These are phyloP conservation scores for Chlorella sp. DNA, from an alignment of 139 green algal genomes.

Conservation along the genomic window DNA sequence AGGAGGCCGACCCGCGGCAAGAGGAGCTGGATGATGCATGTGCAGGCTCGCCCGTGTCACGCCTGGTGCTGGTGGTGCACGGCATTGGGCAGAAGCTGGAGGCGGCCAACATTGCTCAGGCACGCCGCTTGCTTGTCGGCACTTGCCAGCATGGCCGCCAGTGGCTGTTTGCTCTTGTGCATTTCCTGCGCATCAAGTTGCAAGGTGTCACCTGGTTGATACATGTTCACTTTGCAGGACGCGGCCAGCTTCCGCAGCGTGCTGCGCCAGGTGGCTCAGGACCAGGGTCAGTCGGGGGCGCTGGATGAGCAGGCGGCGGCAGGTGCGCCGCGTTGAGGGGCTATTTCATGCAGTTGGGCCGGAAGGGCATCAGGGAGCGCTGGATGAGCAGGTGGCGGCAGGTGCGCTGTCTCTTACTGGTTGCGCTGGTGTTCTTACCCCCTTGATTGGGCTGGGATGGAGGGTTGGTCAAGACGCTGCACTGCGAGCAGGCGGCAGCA, in stretches of 20 bases:
- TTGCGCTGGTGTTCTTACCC: no score
- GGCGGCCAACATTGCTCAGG: constrained; percentile 68
- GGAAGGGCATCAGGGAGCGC: no score
- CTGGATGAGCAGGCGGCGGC: constrained; percentile 2
- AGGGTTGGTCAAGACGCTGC: no score
- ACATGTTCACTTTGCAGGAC: constrained; percentile 25
- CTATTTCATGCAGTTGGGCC: not conserved
- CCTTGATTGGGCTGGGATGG: no score
- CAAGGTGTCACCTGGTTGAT: no score
- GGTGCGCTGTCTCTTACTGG: no score
- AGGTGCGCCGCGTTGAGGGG: not conserved
- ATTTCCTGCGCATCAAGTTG: not conserved
- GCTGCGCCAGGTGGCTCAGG: constrained; percentile 25
- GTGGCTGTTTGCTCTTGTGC: no score
- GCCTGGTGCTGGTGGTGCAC: constrained; percentile 79
- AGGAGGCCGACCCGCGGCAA: constrained; percentile 49
- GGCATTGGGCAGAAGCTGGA: constrained; percentile 80
- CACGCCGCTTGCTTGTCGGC: not conserved
- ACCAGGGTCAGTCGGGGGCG: constrained; percentile 1
- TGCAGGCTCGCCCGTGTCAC: constrained; percentile 28
- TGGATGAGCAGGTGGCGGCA: no score
- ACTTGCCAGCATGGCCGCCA: no score
- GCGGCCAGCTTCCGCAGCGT: constrained; percentile 23
- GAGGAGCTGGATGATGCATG: constrained; percentile 55
- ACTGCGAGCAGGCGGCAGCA: no score